These are phyloP conservation scores for Suillus subluteus DNA, from an alignment of 768 basidiomycete species.

Conservation along the genomic window DNA sequence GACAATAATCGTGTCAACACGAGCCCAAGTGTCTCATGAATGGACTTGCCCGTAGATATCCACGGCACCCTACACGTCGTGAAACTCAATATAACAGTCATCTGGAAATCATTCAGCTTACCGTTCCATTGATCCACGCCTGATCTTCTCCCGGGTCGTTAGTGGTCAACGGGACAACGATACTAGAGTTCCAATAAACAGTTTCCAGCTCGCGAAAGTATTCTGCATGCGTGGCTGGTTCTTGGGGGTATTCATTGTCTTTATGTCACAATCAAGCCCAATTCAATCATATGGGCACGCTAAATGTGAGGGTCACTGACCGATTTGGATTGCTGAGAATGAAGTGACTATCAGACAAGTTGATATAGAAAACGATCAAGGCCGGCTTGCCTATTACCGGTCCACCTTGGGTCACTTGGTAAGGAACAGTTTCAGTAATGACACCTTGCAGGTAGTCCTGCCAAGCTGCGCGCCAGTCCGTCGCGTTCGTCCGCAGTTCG, in stretches of 20 bases:
- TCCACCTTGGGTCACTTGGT: conserved; percentile 74
- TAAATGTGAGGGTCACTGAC: conserved; percentile 33
- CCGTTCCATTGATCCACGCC: conserved; percentile 75
- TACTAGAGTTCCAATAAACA: conserved; percentile 54
- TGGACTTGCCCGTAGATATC: conserved; percentile 69
- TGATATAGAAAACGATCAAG: not conserved
- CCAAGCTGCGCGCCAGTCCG: conserved; percentile 55
- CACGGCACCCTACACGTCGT: conserved; percentile 57
- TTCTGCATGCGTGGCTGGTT: conserved; percentile 42
- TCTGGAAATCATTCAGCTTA: conserved; percentile 29
- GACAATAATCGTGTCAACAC: conserved; percentile 8
- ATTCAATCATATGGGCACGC: not conserved
- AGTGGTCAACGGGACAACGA: conserved; percentile 74
- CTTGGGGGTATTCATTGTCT: conserved; percentile 81
- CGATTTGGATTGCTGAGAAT: conserved; percentile 55
- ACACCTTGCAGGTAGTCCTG: conserved; percentile 70
- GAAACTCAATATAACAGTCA: not conserved
- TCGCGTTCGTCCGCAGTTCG: conserved; percentile 61
- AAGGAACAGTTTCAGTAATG: conserved; percentile 57
- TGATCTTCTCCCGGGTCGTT: conserved; percentile 63
- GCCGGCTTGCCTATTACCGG: conserved; percentile 66
- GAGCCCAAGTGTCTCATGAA: not conserved
- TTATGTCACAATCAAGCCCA: not conserved
- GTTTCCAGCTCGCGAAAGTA: conserved; percentile 68
- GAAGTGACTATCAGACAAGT: conserved; percentile 9